phyloP scores from a whole-genome alignment of 345 rosid species.

The Bretschneidera sinensis region DNA sequence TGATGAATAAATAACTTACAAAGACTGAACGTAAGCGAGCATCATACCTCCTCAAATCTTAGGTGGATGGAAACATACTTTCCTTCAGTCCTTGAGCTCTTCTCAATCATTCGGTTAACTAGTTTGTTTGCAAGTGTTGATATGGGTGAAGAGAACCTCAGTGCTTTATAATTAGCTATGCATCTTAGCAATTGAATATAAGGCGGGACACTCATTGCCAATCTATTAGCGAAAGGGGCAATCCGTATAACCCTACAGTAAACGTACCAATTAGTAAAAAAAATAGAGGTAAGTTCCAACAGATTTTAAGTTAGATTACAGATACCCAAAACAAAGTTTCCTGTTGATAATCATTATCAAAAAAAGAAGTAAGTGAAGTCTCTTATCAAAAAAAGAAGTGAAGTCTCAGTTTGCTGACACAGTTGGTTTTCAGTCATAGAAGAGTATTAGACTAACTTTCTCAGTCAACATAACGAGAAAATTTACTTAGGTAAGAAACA shows the following conservation, averaged over 20 bases:
- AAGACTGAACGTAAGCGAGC: no score
- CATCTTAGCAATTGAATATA: conserved; percentile 83
- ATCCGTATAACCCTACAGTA: conserved; percentile 73
- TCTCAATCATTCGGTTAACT: conserved; percentile 62
- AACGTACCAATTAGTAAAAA: no score
- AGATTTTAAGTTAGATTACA: no score
- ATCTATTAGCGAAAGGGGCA: conserved; percentile 91
- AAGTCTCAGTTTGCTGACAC: not conserved
- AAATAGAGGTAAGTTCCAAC: no score
- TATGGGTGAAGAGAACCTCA: conserved; percentile 65
- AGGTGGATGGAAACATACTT: conserved; percentile 85
- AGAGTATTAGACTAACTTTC: not conserved
- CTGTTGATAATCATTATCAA: not conserved
- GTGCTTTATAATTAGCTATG: conserved; percentile 78
- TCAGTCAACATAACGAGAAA: no score
- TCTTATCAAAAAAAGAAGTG: no score
- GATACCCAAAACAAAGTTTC: not conserved
- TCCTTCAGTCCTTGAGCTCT: conserved; percentile 65
- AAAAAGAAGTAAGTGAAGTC: no score
- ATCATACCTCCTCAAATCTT: conserved; percentile 83
- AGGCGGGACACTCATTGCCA: conserved; percentile 90
- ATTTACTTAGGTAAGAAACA: not conserved
- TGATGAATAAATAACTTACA: not conserved
- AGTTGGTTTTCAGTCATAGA: not conserved
- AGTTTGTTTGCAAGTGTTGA: conserved; percentile 57